phyloP scores from a whole-genome alignment of 1,139 yeast species.

The Lodderomyces jiufengensis region DNA sequence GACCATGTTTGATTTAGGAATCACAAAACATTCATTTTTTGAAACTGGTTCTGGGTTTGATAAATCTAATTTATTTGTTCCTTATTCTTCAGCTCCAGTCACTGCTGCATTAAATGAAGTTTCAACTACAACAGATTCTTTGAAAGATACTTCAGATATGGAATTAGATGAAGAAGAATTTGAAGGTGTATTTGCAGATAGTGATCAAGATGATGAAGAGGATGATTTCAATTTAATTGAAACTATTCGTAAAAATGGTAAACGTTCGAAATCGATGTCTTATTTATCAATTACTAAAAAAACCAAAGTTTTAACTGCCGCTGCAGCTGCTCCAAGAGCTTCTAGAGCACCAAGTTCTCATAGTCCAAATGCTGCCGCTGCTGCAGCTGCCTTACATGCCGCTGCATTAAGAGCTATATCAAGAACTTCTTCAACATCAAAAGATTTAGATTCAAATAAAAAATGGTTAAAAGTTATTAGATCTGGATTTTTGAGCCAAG shows the following conservation, averaged over 20 bases:
- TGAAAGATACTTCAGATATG: slow-evolving; percentile 48
- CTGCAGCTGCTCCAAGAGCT: slow-evolving; percentile 80
- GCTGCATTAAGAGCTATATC: slow-evolving; percentile 59
- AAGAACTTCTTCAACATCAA: slow-evolving; percentile 8
- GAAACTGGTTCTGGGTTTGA: slow-evolving; percentile 43
- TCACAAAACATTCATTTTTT: slow-evolving; percentile 44
- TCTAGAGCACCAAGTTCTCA: slow-evolving; percentile 56
- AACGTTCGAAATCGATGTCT: slow-evolving; percentile 64
- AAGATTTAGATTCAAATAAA: slow-evolving; percentile 26
- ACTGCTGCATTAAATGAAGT: slow-evolving; percentile 53
- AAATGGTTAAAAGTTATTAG: slow-evolving; percentile 71
- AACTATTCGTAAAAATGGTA: slow-evolving; percentile 39
- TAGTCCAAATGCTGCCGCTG: slow-evolving; percentile 63
- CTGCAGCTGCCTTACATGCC: slow-evolving; percentile 72
- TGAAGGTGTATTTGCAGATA: slow-evolving; percentile 44
- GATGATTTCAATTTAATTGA: slow-evolving; percentile 28
- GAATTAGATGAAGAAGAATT: slow-evolving; percentile 33
- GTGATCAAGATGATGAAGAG: slow-evolving; percentile 30
- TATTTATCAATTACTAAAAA: slow-evolving; percentile 48
- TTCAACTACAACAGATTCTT: slow-evolving; percentile 11
- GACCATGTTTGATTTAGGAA: slow-evolving; percentile 48
- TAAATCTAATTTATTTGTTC: slow-evolving; percentile 56
- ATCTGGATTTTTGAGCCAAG: slow-evolving; percentile 71
- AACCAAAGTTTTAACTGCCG: slow-evolving; percentile 61
- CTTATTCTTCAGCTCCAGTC: slow-evolving; percentile 73